Evolutionary conservation across 371 early-diverging fungal genomes (phyloP).

Genomic region (Conidiobolus coronatus): DNA sequence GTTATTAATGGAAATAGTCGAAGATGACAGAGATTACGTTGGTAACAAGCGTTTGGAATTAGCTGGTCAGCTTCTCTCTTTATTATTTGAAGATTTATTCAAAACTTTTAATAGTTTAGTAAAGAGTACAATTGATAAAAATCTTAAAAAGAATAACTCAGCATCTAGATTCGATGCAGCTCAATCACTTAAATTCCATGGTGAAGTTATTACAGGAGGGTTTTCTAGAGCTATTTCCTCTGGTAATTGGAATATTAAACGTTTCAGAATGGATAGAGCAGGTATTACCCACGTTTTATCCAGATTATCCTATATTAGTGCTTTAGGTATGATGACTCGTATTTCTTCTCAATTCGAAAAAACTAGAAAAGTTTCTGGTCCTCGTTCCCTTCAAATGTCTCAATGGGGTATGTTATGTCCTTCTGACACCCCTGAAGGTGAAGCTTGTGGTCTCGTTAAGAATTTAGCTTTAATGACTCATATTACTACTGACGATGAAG

Average conservation of each 20-base stretch:
- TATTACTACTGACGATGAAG: constrained; percentile 91
- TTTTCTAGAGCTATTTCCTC: constrained; percentile 94
- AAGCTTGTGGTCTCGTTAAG: constrained; percentile 99
- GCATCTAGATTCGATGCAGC: constrained; percentile 90
- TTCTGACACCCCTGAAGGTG: constrained; percentile 99
- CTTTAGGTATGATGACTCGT: constrained; percentile 99
- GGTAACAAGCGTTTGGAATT: constrained; percentile 99
- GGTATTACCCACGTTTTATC: constrained; percentile 98
- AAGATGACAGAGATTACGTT: constrained; percentile 98
- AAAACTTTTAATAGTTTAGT: constrained; percentile 87
- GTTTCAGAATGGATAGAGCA: constrained; percentile 99
- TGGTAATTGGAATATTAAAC: constrained; percentile 98
- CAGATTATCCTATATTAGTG: constrained; percentile 90
- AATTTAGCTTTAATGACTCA: constrained; percentile 98
- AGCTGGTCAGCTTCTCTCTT: constrained; percentile 92
- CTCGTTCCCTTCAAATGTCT: constrained; percentile 86
- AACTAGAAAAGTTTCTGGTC: constrained; percentile 98
- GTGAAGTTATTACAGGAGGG: constrained; percentile 83
- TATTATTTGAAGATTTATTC: constrained; percentile 99
- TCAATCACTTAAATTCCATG: constrained; percentile 63
- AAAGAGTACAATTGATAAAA: constrained; percentile 79
- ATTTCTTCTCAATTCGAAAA: constrained; percentile 99
- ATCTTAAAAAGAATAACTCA: constrained; percentile 79
- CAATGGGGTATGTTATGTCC: constrained; percentile 99
- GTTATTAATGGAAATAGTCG: constrained; percentile 49